These are phyloP conservation scores for Alternaria sp. DNA, from an alignment of 2,329 filamentous ascomycete genomes.

Conservation along the genomic window DNA sequence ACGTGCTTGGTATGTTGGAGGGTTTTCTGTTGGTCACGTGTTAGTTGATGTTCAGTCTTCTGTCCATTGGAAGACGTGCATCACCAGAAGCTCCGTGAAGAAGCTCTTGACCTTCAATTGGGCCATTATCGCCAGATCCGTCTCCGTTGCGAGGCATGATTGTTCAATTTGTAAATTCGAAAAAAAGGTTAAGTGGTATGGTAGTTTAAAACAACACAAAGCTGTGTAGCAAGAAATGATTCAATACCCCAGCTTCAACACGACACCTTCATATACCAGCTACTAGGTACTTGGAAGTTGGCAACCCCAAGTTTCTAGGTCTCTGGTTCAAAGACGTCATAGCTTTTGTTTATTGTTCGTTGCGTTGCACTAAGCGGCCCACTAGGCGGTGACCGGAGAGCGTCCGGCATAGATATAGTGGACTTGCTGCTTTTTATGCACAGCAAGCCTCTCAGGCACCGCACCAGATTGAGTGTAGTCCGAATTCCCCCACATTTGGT, in stretches of 20 bases:
- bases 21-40: slow-evolving; percentile 16
- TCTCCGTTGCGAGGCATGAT: slow-evolving; percentile 52
- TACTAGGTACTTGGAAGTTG: slow-evolving; percentile 8
- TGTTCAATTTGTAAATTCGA: not conserved
- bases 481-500: not conserved
- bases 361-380: not conserved
- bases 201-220: not conserved
- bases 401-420: not conserved
- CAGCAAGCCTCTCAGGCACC: not conserved
- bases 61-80: slow-evolving; percentile 25
- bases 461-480: not conserved
- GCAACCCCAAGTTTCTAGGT: not conserved
- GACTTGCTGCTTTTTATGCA: not conserved
- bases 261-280: not conserved
- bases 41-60: not conserved
- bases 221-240: not conserved
- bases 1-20: slow-evolving; percentile 47
- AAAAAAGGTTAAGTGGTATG: not conserved
- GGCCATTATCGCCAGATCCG: slow-evolving; percentile 50
- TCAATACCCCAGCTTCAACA: not conserved
- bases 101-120: slow-evolving; percentile 48
- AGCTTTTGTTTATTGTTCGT: slow-evolving; percentile 2
- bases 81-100: slow-evolving; percentile 48
- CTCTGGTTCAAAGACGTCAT: slow-evolving; percentile 7
- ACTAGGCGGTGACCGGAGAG: slow-evolving; percentile 4